A percentile compares a stretch with the other conserved stretches of the same genome.
These are phyloP conservation scores for Saussurea involucrata DNA, from an alignment of 129 eudicot genomes.

Conservation along the genomic window DNA sequence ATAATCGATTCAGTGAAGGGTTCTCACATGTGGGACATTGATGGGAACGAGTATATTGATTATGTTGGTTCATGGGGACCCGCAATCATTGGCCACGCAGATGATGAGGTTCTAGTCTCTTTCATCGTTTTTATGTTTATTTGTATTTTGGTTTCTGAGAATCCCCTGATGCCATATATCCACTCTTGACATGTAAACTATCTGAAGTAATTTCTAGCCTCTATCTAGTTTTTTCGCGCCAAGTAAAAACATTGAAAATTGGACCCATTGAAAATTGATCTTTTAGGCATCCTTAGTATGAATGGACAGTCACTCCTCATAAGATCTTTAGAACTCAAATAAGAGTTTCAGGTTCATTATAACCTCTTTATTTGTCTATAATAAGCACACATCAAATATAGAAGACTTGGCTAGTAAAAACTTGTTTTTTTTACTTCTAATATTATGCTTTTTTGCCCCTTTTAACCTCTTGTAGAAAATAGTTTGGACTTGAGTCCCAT, in stretches of 20 bases:
- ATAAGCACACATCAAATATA: background rate
- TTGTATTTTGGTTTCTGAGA: background rate
- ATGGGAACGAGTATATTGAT: slow-evolving; percentile 92
- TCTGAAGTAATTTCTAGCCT: background rate
- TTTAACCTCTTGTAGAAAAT: background rate
- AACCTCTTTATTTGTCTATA: background rate
- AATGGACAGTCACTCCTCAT: background rate
- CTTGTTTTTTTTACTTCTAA: background rate
- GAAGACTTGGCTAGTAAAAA: background rate
- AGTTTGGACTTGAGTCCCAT: background rate
- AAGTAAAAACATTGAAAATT: background rate
- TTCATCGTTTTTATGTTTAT: background rate
- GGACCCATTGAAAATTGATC: background rate
- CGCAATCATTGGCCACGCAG: slow-evolving; percentile 91
- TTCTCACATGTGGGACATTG: slow-evolving; percentile 91
- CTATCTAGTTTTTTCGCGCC: background rate
- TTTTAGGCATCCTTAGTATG: background rate
- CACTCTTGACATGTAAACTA: background rate
- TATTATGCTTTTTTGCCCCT: background rate
- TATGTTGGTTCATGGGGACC: slow-evolving; percentile 99
- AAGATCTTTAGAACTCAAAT: background rate
- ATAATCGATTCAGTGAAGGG: slow-evolving; percentile 89
- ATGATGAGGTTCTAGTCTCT: slow-evolving; percentile 64
- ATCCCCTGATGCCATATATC: background rate
- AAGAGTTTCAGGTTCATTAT: background rate